Percentiles rank a stretch among this genome's conserved stretches.
Conservation (phyloP, 768 basidiomycete species). For the Tricholoma hemisulphureum region DNA sequence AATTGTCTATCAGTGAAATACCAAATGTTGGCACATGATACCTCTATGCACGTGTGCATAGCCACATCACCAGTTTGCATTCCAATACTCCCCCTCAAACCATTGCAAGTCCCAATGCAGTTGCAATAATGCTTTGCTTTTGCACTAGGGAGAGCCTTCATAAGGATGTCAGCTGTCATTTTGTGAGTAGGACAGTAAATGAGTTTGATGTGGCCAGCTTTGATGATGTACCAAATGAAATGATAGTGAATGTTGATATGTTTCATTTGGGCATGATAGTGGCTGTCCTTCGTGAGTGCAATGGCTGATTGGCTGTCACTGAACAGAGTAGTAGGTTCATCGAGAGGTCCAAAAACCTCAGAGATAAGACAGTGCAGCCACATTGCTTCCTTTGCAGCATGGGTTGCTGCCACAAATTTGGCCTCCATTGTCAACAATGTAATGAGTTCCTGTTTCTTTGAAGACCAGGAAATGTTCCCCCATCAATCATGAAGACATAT, state of each 20-base stretch:
- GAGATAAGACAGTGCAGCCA: constrained; percentile 29
- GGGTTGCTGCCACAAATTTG: constrained; percentile 28
- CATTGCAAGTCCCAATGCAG: background rate
- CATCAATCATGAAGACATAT: background rate
- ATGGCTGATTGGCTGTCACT: no score
- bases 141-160: background rate
- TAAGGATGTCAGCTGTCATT: background rate
- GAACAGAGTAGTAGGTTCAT: no score
- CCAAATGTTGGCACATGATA: no score
- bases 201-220: background rate
- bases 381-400: constrained; percentile 29
- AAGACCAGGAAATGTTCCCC: constrained; percentile 13
- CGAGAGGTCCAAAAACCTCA: constrained; percentile 9
- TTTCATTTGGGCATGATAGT: no score
- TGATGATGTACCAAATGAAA: no score
- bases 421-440: constrained; percentile 11
- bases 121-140: background rate
- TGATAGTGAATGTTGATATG: no score
- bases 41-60: no score
- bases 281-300: background rate
- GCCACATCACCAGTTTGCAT: no score
- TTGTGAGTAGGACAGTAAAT: background rate
- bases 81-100: background rate
- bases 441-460: constrained; percentile 16
- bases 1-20: no score